These are phyloP conservation scores for Dendrocalamus sinicus DNA, from an alignment of 176 grass and related monocot species.

Conservation along the genomic window DNA sequence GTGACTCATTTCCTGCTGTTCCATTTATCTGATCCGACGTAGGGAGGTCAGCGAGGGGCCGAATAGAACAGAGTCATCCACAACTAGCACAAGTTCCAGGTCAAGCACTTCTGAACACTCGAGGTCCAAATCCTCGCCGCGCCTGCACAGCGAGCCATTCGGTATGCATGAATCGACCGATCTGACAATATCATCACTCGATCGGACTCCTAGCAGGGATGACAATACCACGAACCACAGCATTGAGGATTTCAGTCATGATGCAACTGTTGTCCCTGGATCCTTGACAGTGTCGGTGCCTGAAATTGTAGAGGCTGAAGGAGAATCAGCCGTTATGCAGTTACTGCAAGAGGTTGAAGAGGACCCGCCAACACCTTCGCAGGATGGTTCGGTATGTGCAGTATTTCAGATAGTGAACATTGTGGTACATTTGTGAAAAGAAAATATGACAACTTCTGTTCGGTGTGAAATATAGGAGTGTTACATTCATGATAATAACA, in stretches of 20 bases:
- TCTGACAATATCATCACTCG: background rate
- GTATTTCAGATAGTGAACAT: background rate
- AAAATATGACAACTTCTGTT: background rate
- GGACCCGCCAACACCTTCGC: conserved; percentile 15
- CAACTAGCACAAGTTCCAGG: conserved; percentile 47
- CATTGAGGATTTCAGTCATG: background rate
- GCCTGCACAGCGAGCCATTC: conserved; percentile 5
- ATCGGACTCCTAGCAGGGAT: conserved; percentile 2
- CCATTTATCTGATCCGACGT: background rate
- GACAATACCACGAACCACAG: background rate
- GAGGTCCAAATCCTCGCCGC: conserved; percentile 30
- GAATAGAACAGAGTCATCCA: conserved; percentile 39
- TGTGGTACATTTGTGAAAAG: background rate
- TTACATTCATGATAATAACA: background rate
- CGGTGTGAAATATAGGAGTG: background rate
- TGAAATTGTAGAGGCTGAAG: background rate
- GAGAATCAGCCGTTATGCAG: conserved; percentile 17
- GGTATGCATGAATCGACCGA: conserved; percentile 22
- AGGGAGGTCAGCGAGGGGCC: conserved; percentile 56
- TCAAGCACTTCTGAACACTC: conserved; percentile 42
- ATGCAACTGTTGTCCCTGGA: background rate
- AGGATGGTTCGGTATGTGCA: conserved; percentile 44
- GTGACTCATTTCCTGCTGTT: background rate
- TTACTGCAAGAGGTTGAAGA: conserved; percentile 23
- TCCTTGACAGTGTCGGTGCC: background rate